Evolutionary conservation across 495 filamentous ascomycete species (phyloP).

Genomic region (Copromyces sp.): DNA sequence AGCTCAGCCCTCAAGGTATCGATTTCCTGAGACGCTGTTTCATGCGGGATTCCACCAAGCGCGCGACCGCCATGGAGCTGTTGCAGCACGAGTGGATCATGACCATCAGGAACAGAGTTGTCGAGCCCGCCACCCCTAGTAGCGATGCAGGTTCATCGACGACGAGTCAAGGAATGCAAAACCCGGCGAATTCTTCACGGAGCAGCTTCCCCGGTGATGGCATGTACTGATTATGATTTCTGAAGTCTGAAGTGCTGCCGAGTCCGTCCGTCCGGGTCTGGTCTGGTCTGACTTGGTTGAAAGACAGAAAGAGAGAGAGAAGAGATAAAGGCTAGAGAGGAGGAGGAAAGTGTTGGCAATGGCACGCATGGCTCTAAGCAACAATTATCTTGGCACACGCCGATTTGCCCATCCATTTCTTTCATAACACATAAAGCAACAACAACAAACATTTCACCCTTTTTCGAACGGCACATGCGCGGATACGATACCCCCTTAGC

Average conservation of each 20-base stretch:
- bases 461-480: not conserved
- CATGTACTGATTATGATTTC: conserved; percentile 1
- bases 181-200: conserved; percentile 3
- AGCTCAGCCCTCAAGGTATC: conserved; percentile 73
- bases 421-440: not conserved
- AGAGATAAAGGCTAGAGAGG: not conserved
- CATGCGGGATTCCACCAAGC: conserved; percentile 66
- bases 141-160: conserved; percentile 33
- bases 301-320: not conserved
- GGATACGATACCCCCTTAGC: not conserved
- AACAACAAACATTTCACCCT: not conserved
- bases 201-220: conserved; percentile 4
- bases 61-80: conserved; percentile 77
- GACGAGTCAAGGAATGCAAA: conserved; percentile 25
- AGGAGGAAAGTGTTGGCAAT: not conserved
- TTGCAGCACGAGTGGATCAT: conserved; percentile 96
- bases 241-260: not conserved
- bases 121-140: conserved; percentile 45
- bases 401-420: not conserved
- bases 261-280: not conserved
- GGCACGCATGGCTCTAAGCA: not conserved
- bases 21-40: conserved; percentile 88
- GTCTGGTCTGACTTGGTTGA: not conserved
- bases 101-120: conserved; percentile 44
- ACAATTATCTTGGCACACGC: not conserved